Percentiles rank a stretch among this genome's conserved stretches.
Evolutionary conservation across 2,329 filamentous ascomycete genomes (phyloP).

Genomic region (Thielaviopsis populi): DNA sequence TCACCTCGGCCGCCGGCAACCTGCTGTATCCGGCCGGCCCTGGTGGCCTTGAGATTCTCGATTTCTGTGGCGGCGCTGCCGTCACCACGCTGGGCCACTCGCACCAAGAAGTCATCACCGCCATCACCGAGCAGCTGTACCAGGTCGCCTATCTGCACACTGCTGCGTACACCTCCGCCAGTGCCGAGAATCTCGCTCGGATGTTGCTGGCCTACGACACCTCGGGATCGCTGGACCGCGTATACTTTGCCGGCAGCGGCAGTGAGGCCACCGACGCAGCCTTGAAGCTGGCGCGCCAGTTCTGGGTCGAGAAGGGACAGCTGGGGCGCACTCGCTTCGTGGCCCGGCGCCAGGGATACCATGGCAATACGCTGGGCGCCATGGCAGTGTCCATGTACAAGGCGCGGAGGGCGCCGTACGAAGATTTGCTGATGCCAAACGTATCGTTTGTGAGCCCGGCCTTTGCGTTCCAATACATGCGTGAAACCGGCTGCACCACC

Average conservation of each 20-base stretch:
- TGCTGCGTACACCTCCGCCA: conserved; percentile 20
- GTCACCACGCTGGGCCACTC: conserved; percentile 51
- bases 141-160: conserved; percentile 23
- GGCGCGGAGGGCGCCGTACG: conserved; percentile 21
- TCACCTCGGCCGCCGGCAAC: neutral
- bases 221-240: conserved; percentile 19
- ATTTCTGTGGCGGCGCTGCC: conserved; percentile 52
- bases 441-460: conserved; percentile 5
- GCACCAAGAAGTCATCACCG: conserved; percentile 38
- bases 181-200: conserved; percentile 22
- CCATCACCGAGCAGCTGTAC: conserved; percentile 39
- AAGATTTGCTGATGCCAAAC: conserved; percentile 20
- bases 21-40: neutral
- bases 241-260: conserved; percentile 16
- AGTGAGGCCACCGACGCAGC: conserved; percentile 31
- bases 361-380: conserved; percentile 35
- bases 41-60: conserved; percentile 32
- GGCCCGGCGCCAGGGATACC: conserved; percentile 31
- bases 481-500: conserved; percentile 22
- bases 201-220: conserved; percentile 20
- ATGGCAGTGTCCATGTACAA: conserved; percentile 27
- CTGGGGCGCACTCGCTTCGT: conserved; percentile 29
- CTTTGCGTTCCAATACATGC: conserved; percentile 19
- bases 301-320: conserved; percentile 27
- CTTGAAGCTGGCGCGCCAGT: conserved; percentile 35